These are phyloP conservation scores for Rhodotorula mucilaginosa DNA, from an alignment of 1,284 basidiomycete species.

Conservation along the genomic window DNA sequence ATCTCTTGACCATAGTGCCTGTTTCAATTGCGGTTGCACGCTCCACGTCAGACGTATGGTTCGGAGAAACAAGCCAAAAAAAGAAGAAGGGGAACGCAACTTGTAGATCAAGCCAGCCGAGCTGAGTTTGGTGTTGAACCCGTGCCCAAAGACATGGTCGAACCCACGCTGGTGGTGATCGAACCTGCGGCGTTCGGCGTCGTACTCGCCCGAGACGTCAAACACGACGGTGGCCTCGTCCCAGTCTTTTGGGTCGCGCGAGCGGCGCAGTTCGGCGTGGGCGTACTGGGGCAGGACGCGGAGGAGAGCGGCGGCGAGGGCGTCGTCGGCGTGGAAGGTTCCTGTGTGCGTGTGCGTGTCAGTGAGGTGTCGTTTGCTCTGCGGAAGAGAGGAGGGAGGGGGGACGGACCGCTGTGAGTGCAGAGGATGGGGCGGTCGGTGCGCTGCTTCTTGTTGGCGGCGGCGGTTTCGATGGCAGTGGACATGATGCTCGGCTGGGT, in stretches of 20 bases:
- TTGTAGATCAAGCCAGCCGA: constrained; percentile 95
- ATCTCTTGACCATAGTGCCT: constrained; percentile 93
- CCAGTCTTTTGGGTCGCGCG: constrained; percentile 74
- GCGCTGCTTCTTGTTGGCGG: constrained; percentile 25
- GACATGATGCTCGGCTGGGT: constrained; percentile 12
- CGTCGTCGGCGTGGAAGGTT: constrained; percentile 96
- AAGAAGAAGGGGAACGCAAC: constrained; percentile 52
- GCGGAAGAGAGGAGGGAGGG: not conserved
- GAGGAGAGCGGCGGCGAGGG: constrained; percentile 86
- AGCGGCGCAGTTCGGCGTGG: constrained; percentile 73
- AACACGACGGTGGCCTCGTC: constrained; percentile 92
- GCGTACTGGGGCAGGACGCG: constrained; percentile 73
- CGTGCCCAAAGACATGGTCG: constrained; percentile 89
- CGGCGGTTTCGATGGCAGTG: too few species aligned
- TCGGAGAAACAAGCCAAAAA: not conserved
- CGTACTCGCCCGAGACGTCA: constrained; percentile 93
- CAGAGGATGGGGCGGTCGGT: constrained; percentile 5
- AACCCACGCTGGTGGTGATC: constrained; percentile 56
- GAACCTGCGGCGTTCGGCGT: constrained; percentile 59
- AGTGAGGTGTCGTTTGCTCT: not conserved
- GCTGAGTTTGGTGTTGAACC: constrained; percentile 76
- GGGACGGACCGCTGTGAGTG: constrained; percentile 17
- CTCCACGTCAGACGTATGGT: not conserved
- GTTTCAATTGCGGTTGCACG: not conserved
- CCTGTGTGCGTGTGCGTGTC: constrained; percentile 46